These are phyloP conservation scores for Amylocarpus encephaloides DNA, from an alignment of 2,329 filamentous ascomycete species.

Conservation along the genomic window DNA sequence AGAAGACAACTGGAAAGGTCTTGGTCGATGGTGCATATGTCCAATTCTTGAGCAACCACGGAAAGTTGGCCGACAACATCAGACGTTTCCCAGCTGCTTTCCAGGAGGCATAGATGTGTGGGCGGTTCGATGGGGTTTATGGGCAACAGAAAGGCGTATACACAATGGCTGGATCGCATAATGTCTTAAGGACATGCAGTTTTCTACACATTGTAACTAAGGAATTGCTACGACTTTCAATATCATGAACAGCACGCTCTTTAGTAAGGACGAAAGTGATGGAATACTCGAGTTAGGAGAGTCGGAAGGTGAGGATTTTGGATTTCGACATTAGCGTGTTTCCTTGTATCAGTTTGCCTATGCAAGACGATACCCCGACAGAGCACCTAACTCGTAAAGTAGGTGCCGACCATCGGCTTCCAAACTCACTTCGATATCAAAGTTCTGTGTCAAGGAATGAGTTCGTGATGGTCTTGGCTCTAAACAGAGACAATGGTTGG, in stretches of 20 bases:
- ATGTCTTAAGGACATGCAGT: slow-evolving; percentile 18
- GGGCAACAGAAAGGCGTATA: slow-evolving; percentile 25
- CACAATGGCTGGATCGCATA: slow-evolving; percentile 26
- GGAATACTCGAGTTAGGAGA: not conserved
- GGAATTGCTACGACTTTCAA: slow-evolving; percentile 27
- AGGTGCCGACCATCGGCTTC: not conserved
- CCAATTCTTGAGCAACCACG: slow-evolving; percentile 96
- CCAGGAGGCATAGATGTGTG: slow-evolving; percentile 34
- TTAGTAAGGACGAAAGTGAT: not conserved
- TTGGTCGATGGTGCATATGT: slow-evolving; percentile 99
- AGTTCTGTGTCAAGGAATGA: not conserved
- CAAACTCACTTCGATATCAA: not conserved
- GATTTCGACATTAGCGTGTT: too few relatives aligned
- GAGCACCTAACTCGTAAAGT: not conserved
- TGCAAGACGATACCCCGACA: too few relatives aligned
- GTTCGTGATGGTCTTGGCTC: too few relatives aligned
- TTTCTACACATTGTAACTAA: slow-evolving; percentile 27
- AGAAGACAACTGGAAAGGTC: slow-evolving; percentile 88
- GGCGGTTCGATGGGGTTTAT: slow-evolving; percentile 8
- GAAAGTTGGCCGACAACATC: slow-evolving; percentile 79
- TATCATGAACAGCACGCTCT: not conserved
- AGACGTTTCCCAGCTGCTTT: slow-evolving; percentile 93
- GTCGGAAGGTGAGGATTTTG: too few relatives aligned
- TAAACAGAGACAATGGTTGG: slow-evolving; percentile 6
- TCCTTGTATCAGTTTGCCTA: too few relatives aligned